Evolutionary conservation across 805 yeast species (phyloP).

Genomic region (Candida germanica): DNA sequence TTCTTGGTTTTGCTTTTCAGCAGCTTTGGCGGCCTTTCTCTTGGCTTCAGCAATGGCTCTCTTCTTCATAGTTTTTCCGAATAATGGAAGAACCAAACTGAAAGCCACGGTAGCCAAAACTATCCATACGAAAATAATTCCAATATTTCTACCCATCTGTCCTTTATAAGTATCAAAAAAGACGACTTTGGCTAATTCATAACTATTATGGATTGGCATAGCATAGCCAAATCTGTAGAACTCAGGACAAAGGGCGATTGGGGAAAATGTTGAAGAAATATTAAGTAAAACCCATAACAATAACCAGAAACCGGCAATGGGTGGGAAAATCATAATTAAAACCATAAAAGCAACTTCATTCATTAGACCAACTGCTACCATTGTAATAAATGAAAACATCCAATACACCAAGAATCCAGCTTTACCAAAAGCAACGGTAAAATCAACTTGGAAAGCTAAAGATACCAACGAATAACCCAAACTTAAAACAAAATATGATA

Average conservation of each 20-base stretch:
- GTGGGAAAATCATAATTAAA: constrained; percentile 53
- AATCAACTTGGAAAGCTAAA: constrained; percentile 65
- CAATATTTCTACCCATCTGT: constrained; percentile 56
- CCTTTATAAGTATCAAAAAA: constrained; percentile 57
- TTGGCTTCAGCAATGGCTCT: constrained; percentile 19
- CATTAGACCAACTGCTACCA: constrained; percentile 75
- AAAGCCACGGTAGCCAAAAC: constrained; percentile 44
- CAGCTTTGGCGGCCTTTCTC: constrained; percentile 2
- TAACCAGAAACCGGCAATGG: constrained; percentile 68
- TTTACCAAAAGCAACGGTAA: constrained; percentile 55
- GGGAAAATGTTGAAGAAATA: constrained; percentile 65
- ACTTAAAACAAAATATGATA: constrained; percentile 55
- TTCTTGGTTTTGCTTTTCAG: constrained; percentile 2
- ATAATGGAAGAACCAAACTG: constrained; percentile 44
- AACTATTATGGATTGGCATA: constrained; percentile 65
- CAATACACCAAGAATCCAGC: constrained; percentile 74
- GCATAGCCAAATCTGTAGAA: constrained; percentile 66
- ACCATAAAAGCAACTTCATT: constrained; percentile 63
- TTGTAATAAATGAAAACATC: constrained; percentile 64
- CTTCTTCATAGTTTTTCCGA: constrained; percentile 33
- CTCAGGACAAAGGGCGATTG: constrained; percentile 55
- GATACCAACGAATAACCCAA: constrained; percentile 58
- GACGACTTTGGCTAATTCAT: constrained; percentile 58
- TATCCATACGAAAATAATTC: constrained; percentile 59
- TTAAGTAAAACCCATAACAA: constrained; percentile 67